Conservation (phyloP, 2,329 filamentous ascomycete species). For the Xylariaceae sp. region DNA sequence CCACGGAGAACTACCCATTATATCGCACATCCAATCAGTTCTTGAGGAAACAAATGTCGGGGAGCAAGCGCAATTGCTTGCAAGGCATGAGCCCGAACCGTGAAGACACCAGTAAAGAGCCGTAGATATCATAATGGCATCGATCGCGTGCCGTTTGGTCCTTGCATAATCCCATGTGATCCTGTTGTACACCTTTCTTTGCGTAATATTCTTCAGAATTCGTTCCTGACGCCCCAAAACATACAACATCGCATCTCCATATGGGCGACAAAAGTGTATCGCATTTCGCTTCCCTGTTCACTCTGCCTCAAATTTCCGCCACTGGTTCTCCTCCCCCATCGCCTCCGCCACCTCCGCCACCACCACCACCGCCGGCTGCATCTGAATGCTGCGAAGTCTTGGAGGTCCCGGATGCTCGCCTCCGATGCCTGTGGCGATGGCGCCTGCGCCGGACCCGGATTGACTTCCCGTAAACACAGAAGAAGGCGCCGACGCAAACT, state of each 20-base stretch:
- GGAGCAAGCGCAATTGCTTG: neutral
- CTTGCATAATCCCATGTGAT: neutral
- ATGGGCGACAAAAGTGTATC: neutral
- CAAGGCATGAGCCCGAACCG: neutral
- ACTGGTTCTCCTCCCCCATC: conserved; percentile 3
- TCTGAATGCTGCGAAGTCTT: conserved; percentile 19
- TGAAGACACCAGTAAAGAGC: neutral
- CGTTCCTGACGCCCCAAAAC: neutral
- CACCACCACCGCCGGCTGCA: neutral
- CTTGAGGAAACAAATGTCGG: neutral
- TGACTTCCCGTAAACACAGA: conserved; percentile 17
- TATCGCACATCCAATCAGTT: conserved; percentile 2
- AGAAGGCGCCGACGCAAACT: conserved; percentile 12
- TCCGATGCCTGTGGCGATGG: conserved; percentile 13
- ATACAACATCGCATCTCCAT: neutral
- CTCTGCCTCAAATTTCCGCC: conserved; percentile 2
- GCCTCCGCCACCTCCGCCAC: neutral
- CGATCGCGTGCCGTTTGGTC: neutral
- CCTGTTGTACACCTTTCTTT: neutral
- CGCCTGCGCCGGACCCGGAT: conserved; percentile 15
- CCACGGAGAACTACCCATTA: neutral
- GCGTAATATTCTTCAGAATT: neutral
- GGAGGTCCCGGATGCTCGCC: conserved; percentile 14
- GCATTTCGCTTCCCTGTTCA: neutral
- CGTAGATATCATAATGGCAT: neutral